Percentiles rank a stretch among this genome's conserved stretches.
phyloP scores from a whole-genome alignment of 2,329 filamentous ascomycete genomes.

The Diaporthe batatas region DNA sequence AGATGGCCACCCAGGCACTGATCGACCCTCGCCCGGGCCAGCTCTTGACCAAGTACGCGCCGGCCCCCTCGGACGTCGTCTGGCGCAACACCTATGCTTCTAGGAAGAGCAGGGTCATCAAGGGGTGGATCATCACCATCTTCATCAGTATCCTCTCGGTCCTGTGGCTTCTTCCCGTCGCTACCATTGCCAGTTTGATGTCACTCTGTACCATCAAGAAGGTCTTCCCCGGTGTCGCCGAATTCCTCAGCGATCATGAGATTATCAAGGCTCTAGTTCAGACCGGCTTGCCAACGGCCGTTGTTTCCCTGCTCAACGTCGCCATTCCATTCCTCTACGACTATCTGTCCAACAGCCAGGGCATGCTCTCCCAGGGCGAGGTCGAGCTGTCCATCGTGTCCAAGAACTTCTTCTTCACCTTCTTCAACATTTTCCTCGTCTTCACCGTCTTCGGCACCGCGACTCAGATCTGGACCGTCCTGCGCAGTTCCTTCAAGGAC shows the following conservation, averaged over 20 bases:
- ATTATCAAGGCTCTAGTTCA: constrained; percentile 83
- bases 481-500: constrained; percentile 82
- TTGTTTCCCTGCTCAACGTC: constrained; percentile 89
- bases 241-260: constrained; percentile 75
- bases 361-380: constrained; percentile 94
- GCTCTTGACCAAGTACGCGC: constrained; percentile 86
- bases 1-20: constrained; percentile 96
- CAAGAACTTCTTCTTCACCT: constrained; percentile 99
- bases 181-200: constrained; percentile 82
- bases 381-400: constrained; percentile 95
- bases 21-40: constrained; percentile 91
- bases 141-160: constrained; percentile 87
- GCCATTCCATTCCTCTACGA: constrained; percentile 95
- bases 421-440: constrained; percentile 98
- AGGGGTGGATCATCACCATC: constrained; percentile 86
- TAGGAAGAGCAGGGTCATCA: constrained; percentile 78
- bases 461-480: constrained; percentile 78
- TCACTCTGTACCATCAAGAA: constrained; percentile 84
- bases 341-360: constrained; percentile 90
- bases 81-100: constrained; percentile 94
- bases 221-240: constrained; percentile 77
- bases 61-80: constrained; percentile 91
- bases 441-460: constrained; percentile 91
- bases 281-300: constrained; percentile 87
- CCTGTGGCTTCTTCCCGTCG: constrained; percentile 88